Evolutionary conservation across 495 filamentous ascomycete species (phyloP), one percentile per base, ranked within the genome.

Genomic region (Evansstolkia leycettana): DNA sequence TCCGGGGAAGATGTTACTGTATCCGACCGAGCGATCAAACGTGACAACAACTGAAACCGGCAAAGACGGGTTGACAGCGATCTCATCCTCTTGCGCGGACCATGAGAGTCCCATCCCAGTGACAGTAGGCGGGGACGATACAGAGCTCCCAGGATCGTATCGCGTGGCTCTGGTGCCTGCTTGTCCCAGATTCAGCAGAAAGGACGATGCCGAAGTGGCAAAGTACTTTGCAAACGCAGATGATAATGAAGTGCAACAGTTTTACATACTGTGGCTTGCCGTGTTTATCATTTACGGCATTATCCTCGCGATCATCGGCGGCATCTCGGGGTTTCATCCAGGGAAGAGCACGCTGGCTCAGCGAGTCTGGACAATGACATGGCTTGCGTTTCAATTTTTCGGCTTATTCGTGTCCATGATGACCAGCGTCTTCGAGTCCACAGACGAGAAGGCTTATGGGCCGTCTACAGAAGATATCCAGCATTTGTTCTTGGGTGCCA

Each of bases 291-390:
- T 43, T 11, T 5, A 27, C 7, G 29, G 10, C 17, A 32, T 40
- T 11, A 17, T 55, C 10, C 50, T 54, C 14, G 38, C 62, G 26
- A 45, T 41, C 13, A 47, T 57, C 13, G 60, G 52, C 3, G 46
- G 29, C 7, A 23, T 64, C 17, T 51, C 52, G 4, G 39, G 42
- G 23, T 62, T 62, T 25, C 17, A 39, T 7, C 5, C 28, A 0
- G 41, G 39, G 12, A n/a, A 41, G 24, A 62, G 55, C 25, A 59
- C 55, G 6, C n/a, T 19, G 1, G 30, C 39, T 8, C 59, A 64
- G 38, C 42, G 55, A 11, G 37, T 42, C 7, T 63, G 60, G 43
- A 64, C 48, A 38, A 56, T 63, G 50, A 39, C 38, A 2, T 64
- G 59, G 60, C n/a, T n/a, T n/a, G n/a, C n/a, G n/a, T n/a, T n/a